Percentiles rank a stretch among this genome's conserved stretches.
Conservation (phyloP, 306 rosid species). For the Quillaja saponaria region DNA sequence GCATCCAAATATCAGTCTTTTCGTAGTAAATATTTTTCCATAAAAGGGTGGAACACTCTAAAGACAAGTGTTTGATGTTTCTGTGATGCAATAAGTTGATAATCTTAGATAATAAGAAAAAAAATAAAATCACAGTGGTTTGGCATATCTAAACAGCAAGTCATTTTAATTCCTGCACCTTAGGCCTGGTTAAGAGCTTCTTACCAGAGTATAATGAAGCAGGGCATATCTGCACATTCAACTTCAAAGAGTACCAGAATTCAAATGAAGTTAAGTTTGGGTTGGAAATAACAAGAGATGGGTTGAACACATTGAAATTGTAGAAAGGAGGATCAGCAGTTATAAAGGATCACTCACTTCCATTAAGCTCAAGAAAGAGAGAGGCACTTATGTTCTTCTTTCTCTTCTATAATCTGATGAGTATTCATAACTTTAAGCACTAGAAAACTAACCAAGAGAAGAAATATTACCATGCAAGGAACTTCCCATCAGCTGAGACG, state of each 20-base stretch:
- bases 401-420: too few species aligned
- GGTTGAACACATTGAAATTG: neutral
- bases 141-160: too few species aligned
- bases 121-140: too few species aligned
- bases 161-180: too few species aligned
- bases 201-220: too few species aligned
- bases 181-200: too few species aligned
- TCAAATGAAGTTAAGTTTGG: neutral
- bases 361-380: slow-evolving; percentile 10
- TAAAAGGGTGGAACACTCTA: neutral
- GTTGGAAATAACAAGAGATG: neutral
- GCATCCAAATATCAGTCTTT: neutral
- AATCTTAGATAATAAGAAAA: too few species aligned
- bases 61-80: neutral
- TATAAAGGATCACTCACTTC: slow-evolving; percentile 15
- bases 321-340: neutral
- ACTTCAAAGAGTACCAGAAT: neutral
- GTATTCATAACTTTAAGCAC: slow-evolving; percentile 1
- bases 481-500: slow-evolving; percentile 83
- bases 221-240: too few species aligned
- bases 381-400: neutral
- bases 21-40: neutral
- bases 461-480: slow-evolving; percentile 76
- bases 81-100: neutral
- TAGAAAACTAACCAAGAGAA: slow-evolving; percentile 20